Evolutionary conservation across 257 asterid species (phyloP).

Genomic region (Salvia hispanica): DNA sequence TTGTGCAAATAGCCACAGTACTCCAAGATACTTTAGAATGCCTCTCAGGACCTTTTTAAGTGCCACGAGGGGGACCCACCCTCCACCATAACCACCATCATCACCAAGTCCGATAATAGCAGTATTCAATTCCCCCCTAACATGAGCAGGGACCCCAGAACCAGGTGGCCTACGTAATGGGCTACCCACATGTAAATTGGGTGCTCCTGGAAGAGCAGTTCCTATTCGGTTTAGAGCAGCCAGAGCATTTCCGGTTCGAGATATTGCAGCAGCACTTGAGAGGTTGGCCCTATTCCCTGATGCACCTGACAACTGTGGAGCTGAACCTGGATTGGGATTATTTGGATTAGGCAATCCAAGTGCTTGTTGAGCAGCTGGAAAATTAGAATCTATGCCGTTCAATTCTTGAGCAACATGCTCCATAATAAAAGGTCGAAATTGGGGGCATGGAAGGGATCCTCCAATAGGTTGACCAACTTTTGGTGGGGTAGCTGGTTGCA

Average conservation of each 20-base stretch:
- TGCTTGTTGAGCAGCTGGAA: slow-evolving; percentile 80
- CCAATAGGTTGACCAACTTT: slow-evolving; percentile 90
- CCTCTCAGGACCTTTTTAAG: slow-evolving; percentile 97
- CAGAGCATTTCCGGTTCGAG: slow-evolving; percentile 71
- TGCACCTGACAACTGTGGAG: slow-evolving; percentile 57
- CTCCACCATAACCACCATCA: slow-evolving; percentile 99
- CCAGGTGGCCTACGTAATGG: slow-evolving; percentile 77
- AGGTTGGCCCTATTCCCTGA: slow-evolving; percentile 67
- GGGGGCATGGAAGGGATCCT: slow-evolving; percentile 99
- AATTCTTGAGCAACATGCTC: slow-evolving; percentile 99
- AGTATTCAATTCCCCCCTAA: slow-evolving; percentile 94
- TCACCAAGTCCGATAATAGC: slow-evolving; percentile 99
- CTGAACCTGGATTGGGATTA: slow-evolving; percentile 55
- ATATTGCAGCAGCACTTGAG: slow-evolving; percentile 51
- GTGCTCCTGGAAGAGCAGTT: slow-evolving; percentile 64
- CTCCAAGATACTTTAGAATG: slow-evolving; percentile 97
- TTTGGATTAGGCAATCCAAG: slow-evolving; percentile 63
- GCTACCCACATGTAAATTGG: slow-evolving; percentile 53
- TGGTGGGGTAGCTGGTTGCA: slow-evolving; percentile 99
- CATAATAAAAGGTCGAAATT: slow-evolving; percentile 97
- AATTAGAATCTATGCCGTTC: slow-evolving; percentile 87
- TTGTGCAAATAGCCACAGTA: slow-evolving; percentile 97
- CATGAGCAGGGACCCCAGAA: slow-evolving; percentile 93
- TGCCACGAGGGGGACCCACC: slow-evolving; percentile 99
- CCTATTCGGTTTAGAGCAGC: slow-evolving; percentile 74